These are phyloP conservation scores for Serendipita sp. DNA, from an alignment of 1,284 basidiomycete genomes.

Conservation along the genomic window DNA sequence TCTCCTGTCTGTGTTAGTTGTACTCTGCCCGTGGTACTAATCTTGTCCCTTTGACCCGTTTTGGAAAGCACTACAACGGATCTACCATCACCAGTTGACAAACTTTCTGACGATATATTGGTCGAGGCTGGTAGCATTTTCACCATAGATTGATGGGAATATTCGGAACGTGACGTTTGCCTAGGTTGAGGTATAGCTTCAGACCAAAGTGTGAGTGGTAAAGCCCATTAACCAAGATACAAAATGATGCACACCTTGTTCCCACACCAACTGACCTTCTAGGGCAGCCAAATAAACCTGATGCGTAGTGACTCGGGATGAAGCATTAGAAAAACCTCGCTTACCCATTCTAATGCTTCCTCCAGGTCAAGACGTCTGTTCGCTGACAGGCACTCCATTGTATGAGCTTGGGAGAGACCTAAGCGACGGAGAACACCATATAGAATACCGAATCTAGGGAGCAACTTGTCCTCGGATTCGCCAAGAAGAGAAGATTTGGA, in stretches of 20 bases:
- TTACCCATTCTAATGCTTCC: slow-evolving; percentile 85
- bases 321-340: slow-evolving; percentile 17
- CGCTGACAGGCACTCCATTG: slow-evolving; percentile 52
- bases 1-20: no score
- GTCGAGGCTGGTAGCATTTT: no score
- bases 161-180: no score
- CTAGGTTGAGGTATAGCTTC: no score
- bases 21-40: no score
- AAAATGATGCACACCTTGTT: slow-evolving; percentile 18
- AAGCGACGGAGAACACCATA: slow-evolving; percentile 74
- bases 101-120: no score
- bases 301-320: background rate
- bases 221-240: no score
- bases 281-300: slow-evolving; percentile 37
- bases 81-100: no score
- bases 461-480: slow-evolving; percentile 52
- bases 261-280: slow-evolving; percentile 43
- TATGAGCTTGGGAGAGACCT: slow-evolving; percentile 62
- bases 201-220: no score
- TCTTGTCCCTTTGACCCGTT: no score
- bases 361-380: slow-evolving; percentile 67
- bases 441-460: slow-evolving; percentile 60
- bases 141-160: no score
- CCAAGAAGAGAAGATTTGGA: slow-evolving; percentile 8
- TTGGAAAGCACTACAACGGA: no score